Evolutionary conservation across 257 asterid genomes (phyloP).

Genomic region (Gynochthodes officinalis): DNA sequence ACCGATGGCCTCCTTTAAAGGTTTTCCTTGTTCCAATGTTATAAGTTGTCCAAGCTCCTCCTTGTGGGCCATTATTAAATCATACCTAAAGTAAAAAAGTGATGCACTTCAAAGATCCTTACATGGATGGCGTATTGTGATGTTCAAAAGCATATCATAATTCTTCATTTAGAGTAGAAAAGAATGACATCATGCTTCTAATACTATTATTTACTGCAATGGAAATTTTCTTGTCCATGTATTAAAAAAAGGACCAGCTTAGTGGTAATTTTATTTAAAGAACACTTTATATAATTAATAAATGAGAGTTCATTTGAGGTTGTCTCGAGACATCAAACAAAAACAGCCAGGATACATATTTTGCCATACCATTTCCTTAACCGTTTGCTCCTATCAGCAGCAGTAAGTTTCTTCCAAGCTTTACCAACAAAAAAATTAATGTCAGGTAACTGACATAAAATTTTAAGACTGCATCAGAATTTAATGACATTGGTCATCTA

Average conservation of each 20-base stretch:
- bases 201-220: background rate
- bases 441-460: conserved; percentile 7
- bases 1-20: conserved; percentile 91
- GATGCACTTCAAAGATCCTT: background rate
- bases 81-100: conserved; percentile 34
- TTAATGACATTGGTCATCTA: background rate
- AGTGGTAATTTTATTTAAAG: background rate
- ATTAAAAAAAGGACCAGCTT: background rate
- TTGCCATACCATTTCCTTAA: conserved; percentile 67
- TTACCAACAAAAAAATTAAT: conserved; percentile 21
- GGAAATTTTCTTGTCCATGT: background rate
- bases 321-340: background rate
- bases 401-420: conserved; percentile 98
- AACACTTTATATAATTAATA: background rate
- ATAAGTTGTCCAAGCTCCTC: conserved; percentile 94
- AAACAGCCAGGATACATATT: background rate
- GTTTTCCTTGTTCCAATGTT: conserved; percentile 97
- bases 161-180: background rate
- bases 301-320: background rate
- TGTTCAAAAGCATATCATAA: background rate
- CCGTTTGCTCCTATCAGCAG: conserved; percentile 85
- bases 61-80: conserved; percentile 72
- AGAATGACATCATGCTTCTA: background rate
- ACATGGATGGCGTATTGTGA: background rate
- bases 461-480: background rate